Conservation (phyloP, 345 rosid genomes). For the Lepidium sativum region DNA sequence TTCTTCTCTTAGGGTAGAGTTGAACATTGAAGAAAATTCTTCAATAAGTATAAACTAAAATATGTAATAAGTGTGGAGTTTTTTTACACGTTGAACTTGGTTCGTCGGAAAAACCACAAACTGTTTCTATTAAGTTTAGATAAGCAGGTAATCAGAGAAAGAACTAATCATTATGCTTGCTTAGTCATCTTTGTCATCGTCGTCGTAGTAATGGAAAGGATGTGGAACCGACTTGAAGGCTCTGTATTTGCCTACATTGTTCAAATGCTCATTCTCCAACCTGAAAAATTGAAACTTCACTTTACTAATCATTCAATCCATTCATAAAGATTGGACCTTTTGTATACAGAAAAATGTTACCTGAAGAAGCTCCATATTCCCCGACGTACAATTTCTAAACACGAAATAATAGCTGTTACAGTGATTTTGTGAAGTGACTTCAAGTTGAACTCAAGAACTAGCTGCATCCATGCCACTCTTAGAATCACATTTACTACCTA, state of each 20-base stretch:
- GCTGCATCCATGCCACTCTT: conserved; percentile 65
- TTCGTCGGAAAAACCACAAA: neutral
- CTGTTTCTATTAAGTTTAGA: neutral
- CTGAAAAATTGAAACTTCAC: neutral
- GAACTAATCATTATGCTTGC: neutral
- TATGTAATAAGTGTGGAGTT: too few relatives aligned
- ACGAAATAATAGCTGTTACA: conserved; percentile 34
- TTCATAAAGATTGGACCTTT: neutral
- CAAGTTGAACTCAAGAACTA: conserved; percentile 46
- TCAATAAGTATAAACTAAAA: too few relatives aligned
- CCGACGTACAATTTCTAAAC: conserved; percentile 56
- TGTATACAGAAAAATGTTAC: conserved; percentile 20
- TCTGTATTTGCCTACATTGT: conserved; percentile 30
- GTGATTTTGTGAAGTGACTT: conserved; percentile 40
- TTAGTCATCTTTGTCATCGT: conserved; percentile 26
- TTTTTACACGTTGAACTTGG: conserved; percentile 1
- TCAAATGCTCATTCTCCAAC: conserved; percentile 33
- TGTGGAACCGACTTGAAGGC: conserved; percentile 34
- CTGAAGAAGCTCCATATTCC: conserved; percentile 84
- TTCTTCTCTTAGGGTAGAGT: neutral
- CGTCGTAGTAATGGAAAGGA: conserved; percentile 31
- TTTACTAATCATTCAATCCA: neutral
- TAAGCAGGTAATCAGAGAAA: neutral
- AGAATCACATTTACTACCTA: conserved; percentile 48
- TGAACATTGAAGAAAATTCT: neutral